Evolutionary conservation across 495 filamentous ascomycete species (phyloP).

Genomic region (Xylaria venustula): DNA sequence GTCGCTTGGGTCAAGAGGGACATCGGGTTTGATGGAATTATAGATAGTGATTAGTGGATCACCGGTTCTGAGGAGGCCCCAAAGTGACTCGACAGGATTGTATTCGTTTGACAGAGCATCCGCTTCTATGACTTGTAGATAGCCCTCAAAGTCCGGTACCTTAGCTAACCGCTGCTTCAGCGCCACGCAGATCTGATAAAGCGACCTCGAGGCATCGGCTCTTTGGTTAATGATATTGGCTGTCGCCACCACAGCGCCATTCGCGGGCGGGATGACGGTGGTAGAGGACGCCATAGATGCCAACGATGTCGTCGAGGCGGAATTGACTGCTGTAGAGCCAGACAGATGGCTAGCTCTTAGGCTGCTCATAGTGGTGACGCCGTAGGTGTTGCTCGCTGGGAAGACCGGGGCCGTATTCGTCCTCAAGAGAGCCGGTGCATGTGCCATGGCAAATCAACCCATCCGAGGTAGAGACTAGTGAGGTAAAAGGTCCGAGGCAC

Average conservation of each 20-base stretch:
- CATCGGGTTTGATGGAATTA: constrained; percentile 71
- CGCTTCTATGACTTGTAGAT: constrained; percentile 62
- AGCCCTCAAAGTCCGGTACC: constrained; percentile 77
- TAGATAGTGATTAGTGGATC: constrained; percentile 85
- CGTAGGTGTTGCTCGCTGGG: constrained; percentile 36
- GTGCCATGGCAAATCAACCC: constrained; percentile 49
- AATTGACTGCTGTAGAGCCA: constrained; percentile 47
- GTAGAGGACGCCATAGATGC: constrained; percentile 44
- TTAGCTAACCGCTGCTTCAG: constrained; percentile 75
- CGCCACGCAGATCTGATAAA: constrained; percentile 91
- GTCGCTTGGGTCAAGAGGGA: constrained; percentile 61
- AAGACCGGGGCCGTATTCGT: constrained; percentile 52
- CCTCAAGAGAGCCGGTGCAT: constrained; percentile 48
- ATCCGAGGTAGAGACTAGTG: constrained; percentile 21
- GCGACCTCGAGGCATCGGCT: constrained; percentile 80
- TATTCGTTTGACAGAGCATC: constrained; percentile 46
- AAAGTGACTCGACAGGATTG: constrained; percentile 87
- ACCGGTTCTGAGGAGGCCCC: constrained; percentile 82
- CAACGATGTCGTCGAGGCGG: constrained; percentile 45
- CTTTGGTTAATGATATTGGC: constrained; percentile 93
- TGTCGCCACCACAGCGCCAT: constrained; percentile 66
- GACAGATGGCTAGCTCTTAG: constrained; percentile 55
- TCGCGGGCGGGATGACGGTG: constrained; percentile 40
- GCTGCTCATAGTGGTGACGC: constrained; percentile 43
- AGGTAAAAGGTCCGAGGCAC: not conserved